A percentile compares a stretch with the other conserved stretches of the same genome.
phyloP scores from a whole-genome alignment of 352 stramenopile genomes.

The Globisporangium rhizosaccharum region DNA sequence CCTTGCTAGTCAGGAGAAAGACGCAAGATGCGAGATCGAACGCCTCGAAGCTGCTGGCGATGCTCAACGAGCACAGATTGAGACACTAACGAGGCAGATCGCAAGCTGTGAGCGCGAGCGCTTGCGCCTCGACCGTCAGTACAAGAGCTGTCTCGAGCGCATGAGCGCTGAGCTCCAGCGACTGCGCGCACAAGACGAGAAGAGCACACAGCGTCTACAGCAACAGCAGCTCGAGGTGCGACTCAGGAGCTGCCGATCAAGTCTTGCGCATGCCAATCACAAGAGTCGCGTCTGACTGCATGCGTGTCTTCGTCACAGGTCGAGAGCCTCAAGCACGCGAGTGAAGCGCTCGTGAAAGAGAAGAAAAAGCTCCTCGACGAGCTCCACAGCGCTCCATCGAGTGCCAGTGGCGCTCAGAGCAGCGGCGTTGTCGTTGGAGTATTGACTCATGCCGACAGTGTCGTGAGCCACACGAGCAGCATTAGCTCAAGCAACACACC shows the following conservation, averaged over 20 bases:
- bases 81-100: slow-evolving; percentile 25
- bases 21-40: slow-evolving; percentile 25
- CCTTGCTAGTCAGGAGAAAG: slow-evolving; percentile 24
- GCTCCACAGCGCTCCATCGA: background rate
- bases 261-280: background rate
- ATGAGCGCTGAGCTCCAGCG: slow-evolving; percentile 20
- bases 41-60: slow-evolving; percentile 26
- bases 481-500: slow-evolving; percentile 9
- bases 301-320: background rate
- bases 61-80: slow-evolving; percentile 21
- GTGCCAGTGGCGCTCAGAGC: too few species aligned
- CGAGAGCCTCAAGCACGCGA: slow-evolving; percentile 18
- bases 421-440: background rate
- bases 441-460: background rate
- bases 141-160: slow-evolving; percentile 29
- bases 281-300: background rate
- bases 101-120: slow-evolving; percentile 24
- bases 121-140: slow-evolving; percentile 21
- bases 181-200: slow-evolving; percentile 12
- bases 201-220: background rate
- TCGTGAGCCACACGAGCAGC: background rate
- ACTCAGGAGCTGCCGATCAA: background rate
- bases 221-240: slow-evolving; percentile 12
- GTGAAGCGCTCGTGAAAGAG: slow-evolving; percentile 18
- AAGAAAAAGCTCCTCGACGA: slow-evolving; percentile 24